phyloP scores from a whole-genome alignment of 768 basidiomycete species.

The Panaeolus cyanescens region DNA sequence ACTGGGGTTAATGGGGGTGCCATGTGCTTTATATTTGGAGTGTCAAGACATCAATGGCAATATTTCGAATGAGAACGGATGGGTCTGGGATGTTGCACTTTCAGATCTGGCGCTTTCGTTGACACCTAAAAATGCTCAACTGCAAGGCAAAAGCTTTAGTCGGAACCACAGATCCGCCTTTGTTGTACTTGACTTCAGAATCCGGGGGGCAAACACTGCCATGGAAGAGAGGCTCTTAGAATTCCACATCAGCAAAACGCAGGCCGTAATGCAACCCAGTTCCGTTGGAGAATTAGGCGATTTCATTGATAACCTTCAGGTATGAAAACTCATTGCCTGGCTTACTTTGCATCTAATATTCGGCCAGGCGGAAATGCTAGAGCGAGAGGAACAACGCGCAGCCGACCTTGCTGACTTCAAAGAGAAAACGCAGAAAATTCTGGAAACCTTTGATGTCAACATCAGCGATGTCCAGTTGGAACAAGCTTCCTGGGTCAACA shows the following conservation, averaged over 20 bases:
- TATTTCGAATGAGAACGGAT: conserved; percentile 44
- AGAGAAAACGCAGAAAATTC: conserved; percentile 72
- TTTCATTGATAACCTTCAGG: conserved; percentile 84
- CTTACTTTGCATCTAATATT: background rate
- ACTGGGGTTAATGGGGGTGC: conserved; percentile 72
- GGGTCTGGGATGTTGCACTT: conserved; percentile 69
- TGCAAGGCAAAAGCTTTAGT: conserved; percentile 46
- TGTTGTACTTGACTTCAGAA: conserved; percentile 75
- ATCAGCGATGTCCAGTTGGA: conserved; percentile 39
- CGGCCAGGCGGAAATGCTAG: conserved; percentile 68
- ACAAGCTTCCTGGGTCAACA: conserved; percentile 54
- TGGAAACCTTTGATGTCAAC: conserved; percentile 74
- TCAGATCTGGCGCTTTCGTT: conserved; percentile 84
- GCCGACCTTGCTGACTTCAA: conserved; percentile 82
- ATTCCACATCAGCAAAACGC: conserved; percentile 70
- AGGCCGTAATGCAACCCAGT: conserved; percentile 93
- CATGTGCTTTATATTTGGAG: conserved; percentile 74
- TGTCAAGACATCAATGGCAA: conserved; percentile 74
- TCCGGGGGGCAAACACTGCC: conserved; percentile 34
- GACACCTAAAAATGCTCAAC: conserved; percentile 53
- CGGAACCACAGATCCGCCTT: conserved; percentile 76
- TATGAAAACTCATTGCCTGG: conserved; percentile 21
- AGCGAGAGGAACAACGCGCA: conserved; percentile 74
- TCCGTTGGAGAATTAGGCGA: conserved; percentile 91
- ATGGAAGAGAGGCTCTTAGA: conserved; percentile 41